Percentiles rank a stretch among this genome's conserved stretches.
Conservation (phyloP, 208 protist genomes). For the Porcisia hertigi region DNA sequence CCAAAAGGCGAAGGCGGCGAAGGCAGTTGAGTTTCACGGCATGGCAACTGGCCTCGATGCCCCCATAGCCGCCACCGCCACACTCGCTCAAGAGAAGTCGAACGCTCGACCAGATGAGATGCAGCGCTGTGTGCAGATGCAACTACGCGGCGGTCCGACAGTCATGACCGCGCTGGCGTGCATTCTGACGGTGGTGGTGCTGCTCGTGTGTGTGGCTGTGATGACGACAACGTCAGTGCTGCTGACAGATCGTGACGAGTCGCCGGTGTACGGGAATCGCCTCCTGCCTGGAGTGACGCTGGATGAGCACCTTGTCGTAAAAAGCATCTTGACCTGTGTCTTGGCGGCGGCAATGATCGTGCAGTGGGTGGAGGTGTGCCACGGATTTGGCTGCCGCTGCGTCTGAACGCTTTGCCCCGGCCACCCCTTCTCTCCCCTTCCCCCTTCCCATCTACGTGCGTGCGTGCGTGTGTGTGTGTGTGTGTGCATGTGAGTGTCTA, state of each 20-base stretch:
- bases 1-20: neutral
- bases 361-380: conserved; percentile 34
- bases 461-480: too few species aligned
- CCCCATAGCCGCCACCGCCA: neutral
- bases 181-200: conserved; percentile 17
- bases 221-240: conserved; percentile 17
- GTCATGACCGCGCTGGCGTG: conserved; percentile 29
- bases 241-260: conserved; percentile 25
- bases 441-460: too few species aligned
- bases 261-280: conserved; percentile 14
- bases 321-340: conserved; percentile 14
- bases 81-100: neutral
- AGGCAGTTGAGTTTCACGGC: neutral
- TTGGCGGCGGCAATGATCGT: conserved; percentile 24
- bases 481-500: too few species aligned
- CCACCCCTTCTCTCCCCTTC: too few species aligned
- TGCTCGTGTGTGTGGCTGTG: conserved; percentile 16
- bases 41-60: neutral
- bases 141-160: conserved; percentile 28
- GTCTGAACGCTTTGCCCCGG: neutral
- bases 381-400: conserved; percentile 17
- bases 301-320: conserved; percentile 35
- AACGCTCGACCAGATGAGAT: conserved; percentile 10
- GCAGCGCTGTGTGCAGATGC: conserved; percentile 21
- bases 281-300: conserved; percentile 22